These are phyloP conservation scores for Psilocybe cubensis DNA, from an alignment of 768 basidiomycete species.

Conservation along the genomic window DNA sequence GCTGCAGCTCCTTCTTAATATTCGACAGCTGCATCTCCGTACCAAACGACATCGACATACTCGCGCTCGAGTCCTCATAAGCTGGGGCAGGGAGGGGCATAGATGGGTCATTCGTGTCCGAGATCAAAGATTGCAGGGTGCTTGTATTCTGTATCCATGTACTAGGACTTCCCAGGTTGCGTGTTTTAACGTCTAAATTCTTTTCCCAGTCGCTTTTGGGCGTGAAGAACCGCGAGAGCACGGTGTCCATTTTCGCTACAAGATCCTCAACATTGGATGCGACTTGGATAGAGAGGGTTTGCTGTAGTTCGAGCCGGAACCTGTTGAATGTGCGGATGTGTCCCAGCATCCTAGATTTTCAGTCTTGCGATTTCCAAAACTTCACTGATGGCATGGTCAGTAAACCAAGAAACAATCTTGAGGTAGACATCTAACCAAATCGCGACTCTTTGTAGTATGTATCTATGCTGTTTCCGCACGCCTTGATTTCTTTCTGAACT, in stretches of 20 bases:
- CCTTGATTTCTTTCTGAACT: slow-evolving; percentile 18
- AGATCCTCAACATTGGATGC: slow-evolving; percentile 16
- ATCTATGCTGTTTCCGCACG: slow-evolving; percentile 25
- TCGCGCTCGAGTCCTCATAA: background rate
- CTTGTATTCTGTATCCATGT: slow-evolving; percentile 15
- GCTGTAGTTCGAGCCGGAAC: slow-evolving; percentile 15
- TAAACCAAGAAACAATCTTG: background rate
- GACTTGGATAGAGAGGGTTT: slow-evolving; percentile 15
- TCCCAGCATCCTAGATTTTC: slow-evolving; percentile 20
- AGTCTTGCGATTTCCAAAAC: slow-evolving; percentile 24
- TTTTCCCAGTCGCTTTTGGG: slow-evolving; percentile 23
- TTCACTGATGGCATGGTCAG: slow-evolving; percentile 13
- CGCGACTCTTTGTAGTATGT: slow-evolving; percentile 24
- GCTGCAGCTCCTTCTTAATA: slow-evolving; percentile 10
- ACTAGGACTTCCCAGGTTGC: slow-evolving; percentile 5
- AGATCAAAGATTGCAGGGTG: slow-evolving; percentile 13
- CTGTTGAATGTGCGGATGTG: slow-evolving; percentile 18
- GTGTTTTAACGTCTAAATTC: slow-evolving; percentile 9
- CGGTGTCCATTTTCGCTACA: slow-evolving; percentile 16
- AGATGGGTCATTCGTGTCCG: slow-evolving; percentile 13
- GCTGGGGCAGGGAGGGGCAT: background rate
- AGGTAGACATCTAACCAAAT: slow-evolving; percentile 14
- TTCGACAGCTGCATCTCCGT: background rate
- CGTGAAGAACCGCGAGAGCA: slow-evolving; percentile 17
- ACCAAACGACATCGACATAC: background rate